phyloP scores from a whole-genome alignment of 345 rosid species.

The Salix udensis region DNA sequence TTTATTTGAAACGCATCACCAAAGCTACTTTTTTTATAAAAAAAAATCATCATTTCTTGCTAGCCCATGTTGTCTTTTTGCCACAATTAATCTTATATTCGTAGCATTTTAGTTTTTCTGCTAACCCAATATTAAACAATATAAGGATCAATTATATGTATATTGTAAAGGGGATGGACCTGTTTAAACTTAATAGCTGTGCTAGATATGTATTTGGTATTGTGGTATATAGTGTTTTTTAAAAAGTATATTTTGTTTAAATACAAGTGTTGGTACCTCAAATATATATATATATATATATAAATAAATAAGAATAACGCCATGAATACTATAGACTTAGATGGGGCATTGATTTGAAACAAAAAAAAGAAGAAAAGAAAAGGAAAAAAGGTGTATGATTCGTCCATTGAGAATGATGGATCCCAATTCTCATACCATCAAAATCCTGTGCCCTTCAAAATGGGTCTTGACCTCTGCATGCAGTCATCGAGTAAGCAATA shows the following conservation, averaged over 20 bases:
- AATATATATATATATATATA: too few relatives aligned
- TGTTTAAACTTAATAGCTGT: too few relatives aligned
- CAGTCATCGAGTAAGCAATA: not conserved
- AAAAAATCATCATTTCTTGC: not conserved
- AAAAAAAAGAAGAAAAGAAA: not conserved
- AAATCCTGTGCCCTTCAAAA: not conserved
- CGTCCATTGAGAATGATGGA: constrained; percentile 4
- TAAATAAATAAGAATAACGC: not conserved
- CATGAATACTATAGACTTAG: not conserved
- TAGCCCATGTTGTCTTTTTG: not conserved
- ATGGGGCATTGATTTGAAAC: not conserved
- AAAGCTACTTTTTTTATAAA: not conserved
- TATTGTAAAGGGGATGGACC: too few relatives aligned
- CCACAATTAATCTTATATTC: not conserved
- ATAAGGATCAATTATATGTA: too few relatives aligned
- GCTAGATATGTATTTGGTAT: too few relatives aligned
- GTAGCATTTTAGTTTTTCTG: not conserved
- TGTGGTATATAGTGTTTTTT: too few relatives aligned
- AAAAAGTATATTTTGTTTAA: too few relatives aligned
- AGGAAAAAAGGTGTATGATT: constrained; percentile 6
- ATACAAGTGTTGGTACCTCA: too few relatives aligned
- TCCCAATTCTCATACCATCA: not conserved
- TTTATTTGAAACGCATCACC: not conserved
- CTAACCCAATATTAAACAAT: too few relatives aligned
- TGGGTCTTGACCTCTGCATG: constrained; percentile 7